Percentiles rank a stretch among this genome's conserved stretches.
Evolutionary conservation across 2,329 filamentous ascomycete species (phyloP).

Genomic region (Annulohypoxylon truncatum): DNA sequence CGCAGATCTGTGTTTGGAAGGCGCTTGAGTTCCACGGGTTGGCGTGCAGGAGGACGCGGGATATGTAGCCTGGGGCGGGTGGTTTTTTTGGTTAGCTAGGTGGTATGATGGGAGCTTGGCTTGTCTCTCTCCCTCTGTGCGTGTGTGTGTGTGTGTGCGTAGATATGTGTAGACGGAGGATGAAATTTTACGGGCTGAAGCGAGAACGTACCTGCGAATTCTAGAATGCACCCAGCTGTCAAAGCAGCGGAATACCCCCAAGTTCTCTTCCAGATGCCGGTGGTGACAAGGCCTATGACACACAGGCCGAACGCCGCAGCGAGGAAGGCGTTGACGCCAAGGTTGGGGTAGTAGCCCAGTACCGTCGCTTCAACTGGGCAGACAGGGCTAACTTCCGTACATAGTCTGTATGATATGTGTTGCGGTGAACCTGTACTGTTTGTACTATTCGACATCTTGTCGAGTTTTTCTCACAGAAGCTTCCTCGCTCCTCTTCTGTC

Average conservation of each 20-base stretch:
- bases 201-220: slow-evolving; percentile 59
- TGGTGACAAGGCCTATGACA: slow-evolving; percentile 54
- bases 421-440: slow-evolving; percentile 22
- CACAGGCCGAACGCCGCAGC: slow-evolving; percentile 61
- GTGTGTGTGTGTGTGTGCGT: too few species aligned
- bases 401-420: slow-evolving; percentile 47
- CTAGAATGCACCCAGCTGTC: slow-evolving; percentile 61
- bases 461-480: neutral
- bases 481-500: neutral
- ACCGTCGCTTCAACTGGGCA: slow-evolving; percentile 66
- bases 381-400: slow-evolving; percentile 53
- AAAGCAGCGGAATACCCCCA: slow-evolving; percentile 66
- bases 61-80: slow-evolving; percentile 60
- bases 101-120: too few species aligned
- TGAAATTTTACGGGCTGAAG: too few species aligned
- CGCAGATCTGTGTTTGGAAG: slow-evolving; percentile 70
- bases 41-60: slow-evolving; percentile 61
- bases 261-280: slow-evolving; percentile 63
- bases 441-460: slow-evolving; percentile 34
- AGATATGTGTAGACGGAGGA: neutral
- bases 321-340: slow-evolving; percentile 67
- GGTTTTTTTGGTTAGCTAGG: neutral
- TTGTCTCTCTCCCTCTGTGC: too few species aligned
- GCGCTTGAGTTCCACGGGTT: slow-evolving; percentile 66
- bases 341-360: slow-evolving; percentile 67